Evolutionary conservation across 441 rosid species (phyloP), one percentile per base, ranked within the genome.

Genomic region (Populus hybrid): DNA sequence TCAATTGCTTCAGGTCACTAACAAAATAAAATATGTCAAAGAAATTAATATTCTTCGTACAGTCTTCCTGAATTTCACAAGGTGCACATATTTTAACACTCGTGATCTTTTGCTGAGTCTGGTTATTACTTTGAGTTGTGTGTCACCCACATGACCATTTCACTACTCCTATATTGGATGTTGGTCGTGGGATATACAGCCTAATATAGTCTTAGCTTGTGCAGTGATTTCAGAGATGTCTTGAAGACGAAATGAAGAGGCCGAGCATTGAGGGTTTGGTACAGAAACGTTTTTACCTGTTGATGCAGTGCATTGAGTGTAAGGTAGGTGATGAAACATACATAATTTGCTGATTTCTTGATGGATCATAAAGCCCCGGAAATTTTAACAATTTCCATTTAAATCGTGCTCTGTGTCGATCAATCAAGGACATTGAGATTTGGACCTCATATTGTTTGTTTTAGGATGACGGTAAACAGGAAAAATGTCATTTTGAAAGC

Each of bases 51-150:
- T 80, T 89, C 95, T 89, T 78, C 99, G 90, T 84, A 6, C n/a
- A 88, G 86, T 85, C 97, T 93, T 79, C 99, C 98, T 2, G 94
- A 93, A 82, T 94, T 94, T 86, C 93, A 95, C 73, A 89, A 90
- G 89, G 59, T 16, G 59, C 20, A 0, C 20, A 16, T 5, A 14
- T 16, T 14, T 50, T 5, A 50, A 14, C 59, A 50, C 59, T 16
- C 14, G 50, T 42, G 4, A 14, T 50, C n/a, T 50, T 50, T 50
- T 50, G 59, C n/a, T 0, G 20, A 16, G 59, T 50, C 59, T 50
- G 59, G 20, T 50, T 50, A 50, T 50, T 14, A 50, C 59, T 50
- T 50, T 16, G 59, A 14, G 59, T n/a, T 50, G 59, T 14, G 59
- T 50, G n/a, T 50, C 59, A 50, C 59, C 18, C 53, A 46, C 53